Evolutionary conservation across 73 alveolate genomes (phyloP), one percentile per base, ranked within the genome.

Genomic region (Paramecium octaurelia): DNA sequence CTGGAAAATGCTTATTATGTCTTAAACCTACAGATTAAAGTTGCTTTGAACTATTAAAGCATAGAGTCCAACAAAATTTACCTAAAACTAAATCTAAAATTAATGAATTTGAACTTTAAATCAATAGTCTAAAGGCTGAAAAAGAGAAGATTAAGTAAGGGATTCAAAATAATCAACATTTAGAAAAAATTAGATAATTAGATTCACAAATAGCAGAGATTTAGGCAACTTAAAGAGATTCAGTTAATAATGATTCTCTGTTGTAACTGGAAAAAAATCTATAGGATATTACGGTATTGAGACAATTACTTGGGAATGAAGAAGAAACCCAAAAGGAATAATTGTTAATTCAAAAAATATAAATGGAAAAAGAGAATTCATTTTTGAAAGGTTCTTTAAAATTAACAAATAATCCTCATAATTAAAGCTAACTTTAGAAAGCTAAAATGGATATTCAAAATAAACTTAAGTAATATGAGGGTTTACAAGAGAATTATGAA

Each of bases 1-100:
- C 84, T 64, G 84, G 84, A 80, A 80, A 80, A 43, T 80, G 91
- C 46, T 14, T 80, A 44, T 20, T 80, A 35, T 80, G 91, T 64
- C n/a, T 21, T 10, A 34, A 80, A 80, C 43, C 46, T 9, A 27
- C 57, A 1, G 91, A 80, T 44, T 31, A 42, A 44, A 31, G 34
- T 44, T 38, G 34, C 7, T 44, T 80, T 38, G 91, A 80, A 2
- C 14, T 36, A 11, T 34, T 73, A 73, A 34, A 40, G 12, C 59
- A 73, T 20, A 31, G 87, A 73, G 87, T 73, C 6, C 8, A 36
- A 73, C 34, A 73, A 36, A 73, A 73, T 34, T 64, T 64, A 64
- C 84, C 84, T 0, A 64, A 64, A 64, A 64, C 84, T 20, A 31
- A 64, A 64, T 27, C 84, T 34, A 64, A 64, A 64, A 64, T 64